Evolutionary conservation across 768 basidiomycete species (phyloP), one percentile per base, ranked within the genome.

Genomic region (Lactarius sanguifluus): DNA sequence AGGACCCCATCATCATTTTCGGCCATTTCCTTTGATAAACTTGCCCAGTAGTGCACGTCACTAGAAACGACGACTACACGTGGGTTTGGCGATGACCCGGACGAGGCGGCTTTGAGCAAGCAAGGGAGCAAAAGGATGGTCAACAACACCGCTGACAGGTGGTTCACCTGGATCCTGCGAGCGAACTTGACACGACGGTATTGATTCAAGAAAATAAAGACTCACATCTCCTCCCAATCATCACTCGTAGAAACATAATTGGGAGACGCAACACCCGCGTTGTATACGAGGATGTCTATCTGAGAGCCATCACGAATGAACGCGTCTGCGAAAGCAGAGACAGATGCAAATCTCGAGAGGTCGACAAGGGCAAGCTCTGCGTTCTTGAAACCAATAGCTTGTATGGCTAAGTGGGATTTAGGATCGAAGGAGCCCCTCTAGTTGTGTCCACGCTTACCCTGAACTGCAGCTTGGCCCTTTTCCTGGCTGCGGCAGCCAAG

Each of bases 81-180:
- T 38, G 70, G 68, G 16, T 65, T 61, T 25, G n/a, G 18, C 23
- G 68, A 62, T 28, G 58, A 38, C 28, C 66, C 66, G 2, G 67
- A 61, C 20, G 55, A 61, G 30, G 55, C 64, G 15, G 67, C 64
- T 16, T 58, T 67, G 45, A 68, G 23, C 30, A 68, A 54, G 15
- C 64, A 66, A 58, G 67, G 67, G 9, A 68, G 47, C 64, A 68
- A 50, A 34, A 56, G 64, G 60, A 57, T 6, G 12, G 55, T 68
- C 18, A 58, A 54, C 55, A 68, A 10, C 64, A 61, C 10, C 9
- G 54, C 55, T 7, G 67, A 68, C 23, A 68, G 56, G 59, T 66
- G 67, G 70, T 85, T 85, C 47, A 82, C 78, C 66, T 85, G 83
- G 0, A 84, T 62, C 12, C 84, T 86, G 32, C 34, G 36, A 18